Conservation (phyloP, 139 green algal genomes). For the Tetraselmis chui region DNA sequence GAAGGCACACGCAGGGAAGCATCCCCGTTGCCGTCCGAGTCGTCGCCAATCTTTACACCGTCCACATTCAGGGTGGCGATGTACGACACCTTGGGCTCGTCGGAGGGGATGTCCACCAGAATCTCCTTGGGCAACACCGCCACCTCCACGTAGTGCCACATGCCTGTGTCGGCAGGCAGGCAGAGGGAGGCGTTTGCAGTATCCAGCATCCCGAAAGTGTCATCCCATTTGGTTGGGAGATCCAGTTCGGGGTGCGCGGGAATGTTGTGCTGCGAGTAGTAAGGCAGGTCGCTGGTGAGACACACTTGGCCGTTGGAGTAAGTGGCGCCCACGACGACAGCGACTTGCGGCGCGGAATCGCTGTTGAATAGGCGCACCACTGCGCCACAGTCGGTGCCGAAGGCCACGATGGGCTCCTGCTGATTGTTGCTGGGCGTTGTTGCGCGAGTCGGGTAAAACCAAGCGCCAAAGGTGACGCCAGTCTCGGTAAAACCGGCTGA, state of each 20-base stretch:
- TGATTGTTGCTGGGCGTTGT: background rate
- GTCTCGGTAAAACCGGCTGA: background rate
- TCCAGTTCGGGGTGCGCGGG: conserved; percentile 1
- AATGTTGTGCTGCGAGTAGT: conserved; percentile 4
- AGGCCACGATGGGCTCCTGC: conserved; percentile 16
- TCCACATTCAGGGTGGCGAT: conserved; percentile 14
- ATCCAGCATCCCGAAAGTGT: conserved; percentile 5
- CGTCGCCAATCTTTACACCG: conserved; percentile 4
- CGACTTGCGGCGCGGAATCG: background rate
- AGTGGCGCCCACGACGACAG: conserved; percentile 1
- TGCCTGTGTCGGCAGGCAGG: conserved; percentile 1
- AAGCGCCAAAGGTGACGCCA: conserved; percentile 22
- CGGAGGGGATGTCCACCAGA: conserved; percentile 5
- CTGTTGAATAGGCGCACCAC: background rate
- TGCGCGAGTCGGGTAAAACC: conserved; percentile 17
- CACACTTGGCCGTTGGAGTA: background rate
- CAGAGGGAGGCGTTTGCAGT: conserved; percentile 6
- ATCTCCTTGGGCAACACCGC: conserved; percentile 10
- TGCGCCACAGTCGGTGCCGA: conserved; percentile 7
- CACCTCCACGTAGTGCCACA: conserved; percentile 29
- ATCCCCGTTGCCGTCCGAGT: background rate
- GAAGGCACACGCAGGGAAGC: conserved; percentile 5
- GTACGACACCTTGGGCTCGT: conserved; percentile 8
- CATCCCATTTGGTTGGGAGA: background rate
- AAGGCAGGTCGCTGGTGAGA: background rate